Evolutionary conservation across 2,329 filamentous ascomycete species (phyloP).

Genomic region (Epicoccum nigrum): DNA sequence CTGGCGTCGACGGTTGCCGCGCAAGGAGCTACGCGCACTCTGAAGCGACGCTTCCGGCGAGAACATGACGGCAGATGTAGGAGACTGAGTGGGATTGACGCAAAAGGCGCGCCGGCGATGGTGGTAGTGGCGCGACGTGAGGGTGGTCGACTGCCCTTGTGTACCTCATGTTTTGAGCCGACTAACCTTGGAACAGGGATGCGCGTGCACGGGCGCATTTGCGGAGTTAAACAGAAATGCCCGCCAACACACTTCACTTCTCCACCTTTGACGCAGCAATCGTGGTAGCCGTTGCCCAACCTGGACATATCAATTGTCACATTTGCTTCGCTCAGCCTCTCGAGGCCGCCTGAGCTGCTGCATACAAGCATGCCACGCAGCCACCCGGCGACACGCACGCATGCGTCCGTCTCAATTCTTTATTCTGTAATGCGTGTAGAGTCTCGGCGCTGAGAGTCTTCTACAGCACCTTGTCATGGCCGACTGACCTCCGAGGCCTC

Average conservation of each 20-base stretch:
- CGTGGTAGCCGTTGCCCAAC: too few relatives aligned
- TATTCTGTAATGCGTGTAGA: too few relatives aligned
- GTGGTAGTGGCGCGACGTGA: conserved; percentile 11
- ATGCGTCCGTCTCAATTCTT: too few relatives aligned
- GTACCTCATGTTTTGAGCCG: conserved; percentile 19
- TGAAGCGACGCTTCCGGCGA: conserved; percentile 46
- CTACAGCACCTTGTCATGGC: too few relatives aligned
- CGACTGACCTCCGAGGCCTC: too few relatives aligned
- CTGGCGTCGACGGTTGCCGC: conserved; percentile 54
- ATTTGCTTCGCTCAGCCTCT: too few relatives aligned
- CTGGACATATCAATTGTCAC: too few relatives aligned
- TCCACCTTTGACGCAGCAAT: too few relatives aligned
- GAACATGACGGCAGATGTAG: conserved; percentile 41
- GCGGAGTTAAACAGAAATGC: conserved; percentile 11
- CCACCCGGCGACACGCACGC: too few relatives aligned
- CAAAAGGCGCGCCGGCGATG: conserved; percentile 19
- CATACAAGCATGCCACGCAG: too few relatives aligned
- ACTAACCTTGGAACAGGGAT: conserved; percentile 17
- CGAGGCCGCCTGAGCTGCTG: too few relatives aligned
- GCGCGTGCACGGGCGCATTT: conserved; percentile 12
- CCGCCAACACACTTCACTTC: conserved; percentile 1
- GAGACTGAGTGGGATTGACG: not conserved
- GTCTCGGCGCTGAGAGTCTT: too few relatives aligned
- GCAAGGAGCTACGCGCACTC: conserved; percentile 48
- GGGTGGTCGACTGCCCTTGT: conserved; percentile 11